phyloP scores from a whole-genome alignment of 176 grass and related monocot species.

The Bolboschoenus planiculmis region DNA sequence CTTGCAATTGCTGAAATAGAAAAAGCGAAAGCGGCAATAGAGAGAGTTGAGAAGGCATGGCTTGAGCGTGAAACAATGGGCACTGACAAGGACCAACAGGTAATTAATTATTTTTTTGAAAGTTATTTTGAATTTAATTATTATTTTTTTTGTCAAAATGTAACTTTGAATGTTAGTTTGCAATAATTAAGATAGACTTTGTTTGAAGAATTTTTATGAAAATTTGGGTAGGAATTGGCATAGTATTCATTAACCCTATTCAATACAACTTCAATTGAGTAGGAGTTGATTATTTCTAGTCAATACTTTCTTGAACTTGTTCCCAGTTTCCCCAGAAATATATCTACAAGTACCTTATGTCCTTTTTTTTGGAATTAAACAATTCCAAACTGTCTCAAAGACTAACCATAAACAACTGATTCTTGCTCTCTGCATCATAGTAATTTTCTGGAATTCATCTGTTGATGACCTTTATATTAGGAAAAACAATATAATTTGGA shows the following conservation, averaged over 20 bases:
- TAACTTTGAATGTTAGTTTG: not conserved
- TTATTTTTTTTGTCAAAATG: not conserved
- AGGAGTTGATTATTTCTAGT: not conserved
- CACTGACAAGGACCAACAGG: slow-evolving; percentile 64
- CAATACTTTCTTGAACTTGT: not conserved
- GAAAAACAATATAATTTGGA: not conserved
- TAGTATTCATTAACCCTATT: too few relatives aligned
- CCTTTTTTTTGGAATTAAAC: too few relatives aligned
- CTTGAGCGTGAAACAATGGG: slow-evolving; percentile 46
- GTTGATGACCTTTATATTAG: not conserved
- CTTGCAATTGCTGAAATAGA: slow-evolving; percentile 90
- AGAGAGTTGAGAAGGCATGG: slow-evolving; percentile 72
- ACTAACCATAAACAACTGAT: not conserved
- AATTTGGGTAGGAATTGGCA: not conserved
- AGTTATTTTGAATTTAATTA: not conserved
- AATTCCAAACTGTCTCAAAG: not conserved
- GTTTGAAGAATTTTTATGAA: not conserved
- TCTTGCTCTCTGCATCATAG: not conserved
- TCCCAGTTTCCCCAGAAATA: too few relatives aligned
- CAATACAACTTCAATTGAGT: not conserved
- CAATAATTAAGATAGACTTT: not conserved
- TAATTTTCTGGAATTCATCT: not conserved
- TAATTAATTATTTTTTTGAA: slow-evolving; percentile 23
- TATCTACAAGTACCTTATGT: too few relatives aligned
- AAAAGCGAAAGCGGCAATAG: slow-evolving; percentile 63